Evolutionary conservation across 78 protist species (phyloP), one percentile per base, ranked within the genome.

Genomic region (Dictyostelium intermedium): DNA sequence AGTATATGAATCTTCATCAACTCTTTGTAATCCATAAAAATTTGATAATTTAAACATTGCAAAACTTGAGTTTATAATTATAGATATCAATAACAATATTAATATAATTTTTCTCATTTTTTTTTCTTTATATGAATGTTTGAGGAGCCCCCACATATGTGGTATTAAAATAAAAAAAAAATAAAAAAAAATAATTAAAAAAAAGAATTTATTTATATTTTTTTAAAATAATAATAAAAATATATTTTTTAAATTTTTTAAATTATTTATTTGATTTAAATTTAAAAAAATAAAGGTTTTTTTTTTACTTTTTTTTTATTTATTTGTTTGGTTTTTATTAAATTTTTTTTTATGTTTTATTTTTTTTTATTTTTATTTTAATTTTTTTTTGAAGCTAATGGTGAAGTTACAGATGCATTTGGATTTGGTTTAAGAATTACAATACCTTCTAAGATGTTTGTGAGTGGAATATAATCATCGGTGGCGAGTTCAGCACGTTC

Each of bases 401-500:
- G 85, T 66, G 89, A 66, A 41, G 79, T 41, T 25, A 60, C 43
- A 5, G 93, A 66, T 39, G 96, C 93, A 78, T 94, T 82, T 30
- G 94, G 95, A 76, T 97, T 97, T 70, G 89, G 89, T 73, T 77
- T 91, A 35, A 97, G 66, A 84, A 98, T 96, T 45, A 98, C 98
- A 66, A 98, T 87, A 82, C 99, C 99, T 91, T 98, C 99, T 23
- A 98, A 80, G 16, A 93, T 53, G 5, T 96, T 87, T 5, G 97
- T 53, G 18, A 97, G 39, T 25, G 99, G 91, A 18, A 95, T 78
- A 80, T 97, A 98, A 66, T 98, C 99, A 25, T 99, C 99, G 7
- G 98, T 97, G 25, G 99, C 99, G 8, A 99, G 91, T 85, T 99
- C 99, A 6, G 99, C 99, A 14, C 99, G 95, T 81, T 99, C 99